These are phyloP conservation scores for Barnettozyma salicaria DNA, from an alignment of 805 yeast genomes.

Conservation along the genomic window DNA sequence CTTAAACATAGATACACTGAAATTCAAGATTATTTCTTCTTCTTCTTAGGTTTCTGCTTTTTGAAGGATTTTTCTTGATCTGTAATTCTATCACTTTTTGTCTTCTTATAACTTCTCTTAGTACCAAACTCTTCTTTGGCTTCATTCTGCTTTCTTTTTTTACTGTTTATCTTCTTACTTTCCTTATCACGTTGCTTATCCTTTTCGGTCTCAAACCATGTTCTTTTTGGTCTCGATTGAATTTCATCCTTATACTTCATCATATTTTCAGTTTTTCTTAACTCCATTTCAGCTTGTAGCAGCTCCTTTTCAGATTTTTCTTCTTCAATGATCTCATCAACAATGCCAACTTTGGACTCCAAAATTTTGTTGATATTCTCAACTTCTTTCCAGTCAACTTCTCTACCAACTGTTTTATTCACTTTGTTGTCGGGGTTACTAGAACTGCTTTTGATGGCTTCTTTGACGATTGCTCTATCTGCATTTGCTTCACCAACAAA, in stretches of 20 bases:
- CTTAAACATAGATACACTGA: not conserved
- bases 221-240: slow-evolving; percentile 84
- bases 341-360: slow-evolving; percentile 48
- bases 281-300: slow-evolving; percentile 83
- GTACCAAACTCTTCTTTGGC: slow-evolving; percentile 45
- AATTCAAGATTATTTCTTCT: slow-evolving; percentile 3
- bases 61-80: slow-evolving; percentile 38
- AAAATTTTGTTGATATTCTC: slow-evolving; percentile 61
- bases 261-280: slow-evolving; percentile 79
- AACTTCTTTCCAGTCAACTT: slow-evolving; percentile 84
- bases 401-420: slow-evolving; percentile 77
- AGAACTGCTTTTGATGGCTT: slow-evolving; percentile 69
- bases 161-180: slow-evolving; percentile 38
- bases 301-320: slow-evolving; percentile 87
- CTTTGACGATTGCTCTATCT: slow-evolving; percentile 88
- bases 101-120: slow-evolving; percentile 67
- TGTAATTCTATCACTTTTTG: slow-evolving; percentile 59
- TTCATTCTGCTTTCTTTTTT: slow-evolving; percentile 67
- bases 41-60: slow-evolving; percentile 21
- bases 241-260: slow-evolving; percentile 78
- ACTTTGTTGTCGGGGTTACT: slow-evolving; percentile 31
- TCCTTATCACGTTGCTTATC: slow-evolving; percentile 34
- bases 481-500: slow-evolving; percentile 88
- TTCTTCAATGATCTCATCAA: slow-evolving; percentile 77
- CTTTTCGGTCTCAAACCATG: slow-evolving; percentile 78